These are phyloP conservation scores for Microbotryum intermedium DNA, from an alignment of 1,284 basidiomycete genomes.

Conservation along the genomic window DNA sequence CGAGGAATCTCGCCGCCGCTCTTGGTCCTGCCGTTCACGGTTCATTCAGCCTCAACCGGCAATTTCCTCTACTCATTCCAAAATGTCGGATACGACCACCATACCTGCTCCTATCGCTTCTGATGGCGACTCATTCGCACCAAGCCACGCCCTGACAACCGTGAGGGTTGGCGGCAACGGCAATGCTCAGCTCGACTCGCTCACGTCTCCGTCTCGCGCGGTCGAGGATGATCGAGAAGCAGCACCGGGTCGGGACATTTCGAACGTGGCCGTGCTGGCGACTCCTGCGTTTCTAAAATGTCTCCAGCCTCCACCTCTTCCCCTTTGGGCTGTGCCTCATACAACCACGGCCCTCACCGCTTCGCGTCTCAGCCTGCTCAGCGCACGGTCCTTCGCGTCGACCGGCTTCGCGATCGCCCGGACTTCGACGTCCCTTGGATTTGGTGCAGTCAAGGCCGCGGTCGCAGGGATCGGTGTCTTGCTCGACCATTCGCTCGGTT, in stretches of 20 bases:
- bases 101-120: too few species aligned
- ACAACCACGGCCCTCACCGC: neutral
- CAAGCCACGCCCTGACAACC: too few species aligned
- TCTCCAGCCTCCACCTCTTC: slow-evolving; percentile 2
- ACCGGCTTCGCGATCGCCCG: slow-evolving; percentile 2
- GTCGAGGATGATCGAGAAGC: too few species aligned
- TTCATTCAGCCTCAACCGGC: too few species aligned
- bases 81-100: too few species aligned
- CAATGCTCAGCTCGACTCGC: too few species aligned
- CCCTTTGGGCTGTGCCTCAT: neutral
- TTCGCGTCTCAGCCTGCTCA: neutral
- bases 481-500: slow-evolving; percentile 3
- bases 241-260: neutral
- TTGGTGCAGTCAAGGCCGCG: neutral
- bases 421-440: slow-evolving; percentile 1
- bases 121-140: too few species aligned
- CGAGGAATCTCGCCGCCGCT: too few species aligned
- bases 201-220: too few species aligned
- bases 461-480: neutral
- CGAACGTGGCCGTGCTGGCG: neutral
- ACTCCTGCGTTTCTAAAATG: neutral
- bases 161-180: too few species aligned
- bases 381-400: neutral
- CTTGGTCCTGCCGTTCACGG: too few species aligned
- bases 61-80: too few species aligned